phyloP scores from a whole-genome alignment of 2,329 filamentous ascomycete genomes.

The Furcasterigmium furcatum region DNA sequence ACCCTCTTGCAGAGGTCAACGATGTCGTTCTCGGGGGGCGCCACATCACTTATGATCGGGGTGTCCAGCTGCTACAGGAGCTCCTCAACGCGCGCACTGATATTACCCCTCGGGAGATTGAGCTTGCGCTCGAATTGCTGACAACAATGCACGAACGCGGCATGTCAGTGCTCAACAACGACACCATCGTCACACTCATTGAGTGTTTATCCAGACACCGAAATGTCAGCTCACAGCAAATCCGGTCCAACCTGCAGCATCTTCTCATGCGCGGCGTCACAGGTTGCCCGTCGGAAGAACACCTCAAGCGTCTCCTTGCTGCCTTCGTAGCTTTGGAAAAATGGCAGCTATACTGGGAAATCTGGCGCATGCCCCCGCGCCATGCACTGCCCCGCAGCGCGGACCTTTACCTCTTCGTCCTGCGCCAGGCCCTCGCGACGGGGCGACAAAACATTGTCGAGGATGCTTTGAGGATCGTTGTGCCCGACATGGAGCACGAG shows the following conservation, averaged over 20 bases:
- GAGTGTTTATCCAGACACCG: slow-evolving; percentile 25
- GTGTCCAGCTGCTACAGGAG: slow-evolving; percentile 31
- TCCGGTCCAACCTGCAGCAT: slow-evolving; percentile 35
- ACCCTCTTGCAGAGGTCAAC: slow-evolving; percentile 18
- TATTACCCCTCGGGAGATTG: slow-evolving; percentile 23
- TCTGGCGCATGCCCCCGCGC: slow-evolving; percentile 54
- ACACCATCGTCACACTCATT: slow-evolving; percentile 47
- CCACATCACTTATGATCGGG: slow-evolving; percentile 27
- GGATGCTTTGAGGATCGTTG: slow-evolving; percentile 46
- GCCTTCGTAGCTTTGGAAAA: slow-evolving; percentile 42
- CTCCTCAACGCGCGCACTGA: slow-evolving; percentile 36
- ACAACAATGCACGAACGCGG: slow-evolving; percentile 42
- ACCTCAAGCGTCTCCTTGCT: slow-evolving; percentile 38
- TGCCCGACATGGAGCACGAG: slow-evolving; percentile 59
- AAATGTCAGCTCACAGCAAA: background rate
- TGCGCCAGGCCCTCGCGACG: slow-evolving; percentile 41
- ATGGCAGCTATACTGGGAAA: slow-evolving; percentile 58
- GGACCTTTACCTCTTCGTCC: slow-evolving; percentile 54
- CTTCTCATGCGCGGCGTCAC: slow-evolving; percentile 34
- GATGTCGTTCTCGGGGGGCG: slow-evolving; percentile 36
- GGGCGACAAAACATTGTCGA: slow-evolving; percentile 39
- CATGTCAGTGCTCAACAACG: slow-evolving; percentile 35
- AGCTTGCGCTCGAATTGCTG: slow-evolving; percentile 39
- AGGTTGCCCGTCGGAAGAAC: slow-evolving; percentile 31
- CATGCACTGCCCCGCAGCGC: slow-evolving; percentile 43